Evolutionary conservation across 169 alveolate species (phyloP), one percentile per base, ranked within the genome.

Genomic region (Cryptosporidium felis): DNA sequence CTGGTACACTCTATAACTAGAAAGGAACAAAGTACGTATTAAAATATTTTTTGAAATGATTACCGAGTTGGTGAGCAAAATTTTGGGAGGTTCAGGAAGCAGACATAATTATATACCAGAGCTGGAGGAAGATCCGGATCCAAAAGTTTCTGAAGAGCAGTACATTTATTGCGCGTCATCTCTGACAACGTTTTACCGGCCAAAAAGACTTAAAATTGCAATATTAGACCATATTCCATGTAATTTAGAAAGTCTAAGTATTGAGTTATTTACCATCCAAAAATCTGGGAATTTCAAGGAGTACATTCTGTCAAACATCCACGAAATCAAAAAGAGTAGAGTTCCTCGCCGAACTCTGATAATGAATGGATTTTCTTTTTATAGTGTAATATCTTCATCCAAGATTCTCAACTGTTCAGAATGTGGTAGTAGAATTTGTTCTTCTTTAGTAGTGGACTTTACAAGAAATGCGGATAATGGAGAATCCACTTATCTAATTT

Each of bases 401-500:
- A 74, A 32, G 56, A 32, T 32, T 16, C 21, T 21, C 9, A 49
- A 74, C 23, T 74, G 85, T 56, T 28, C 6, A 34, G 74, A 36
- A 53, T 74, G 85, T 12, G 74, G 74, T 34, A 53, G 42, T 53
- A 21, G 23, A 23, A 28, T 36, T 32, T 74, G 85, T 53, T 74
- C 85, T 21, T 74, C 85, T 36, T 28, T 74, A 28, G 85, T 74
- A 10, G 66, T 74, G 6, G 85, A 74, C 40, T 74, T 74, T 74
- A 53, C 85, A 12, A 32, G 85, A 74, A 74, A 74, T 32, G 53
- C 85, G 28, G 85, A 74, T 53, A 74, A 74, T 40, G 85, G 85
- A 3, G 85, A 74, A 49, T 32, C 85, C 9, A 74, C 85, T 49
- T 74, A 74, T 74, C 56, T 74, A 30, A 74, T 74, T 74, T 74